Base-by-base conservation (phyloP, 2,329 filamentous ascomycete species). In the Onygenales sp. region DNA sequence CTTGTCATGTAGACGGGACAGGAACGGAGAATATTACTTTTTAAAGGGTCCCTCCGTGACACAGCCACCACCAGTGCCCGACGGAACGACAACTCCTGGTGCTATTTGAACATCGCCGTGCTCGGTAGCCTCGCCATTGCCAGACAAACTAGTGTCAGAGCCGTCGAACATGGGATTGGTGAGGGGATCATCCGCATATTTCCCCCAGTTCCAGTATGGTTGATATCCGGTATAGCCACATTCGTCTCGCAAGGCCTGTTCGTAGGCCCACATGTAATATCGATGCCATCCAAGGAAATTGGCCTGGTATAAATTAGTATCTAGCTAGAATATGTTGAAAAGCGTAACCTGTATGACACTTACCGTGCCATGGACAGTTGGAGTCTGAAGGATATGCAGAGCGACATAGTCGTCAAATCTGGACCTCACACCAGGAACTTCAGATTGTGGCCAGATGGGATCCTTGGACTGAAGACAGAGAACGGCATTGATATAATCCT, bases 221-320 rank as follows among this genome's bases (percentile, higher is more conserved):
- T 70, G 67, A 2, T 61, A 62, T 3, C 69, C 70, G 4, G 56
- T 60, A 56, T 72, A 73, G 10, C 65, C 64, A 43, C 71, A 73
- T 55, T 72, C 65, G 3, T 70, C 58, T 42, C 63, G 61, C 4
- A 73, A 61, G 11, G 65, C 65, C 51, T 63, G 59, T 54, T 73
- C 71, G 53, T 68, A 71, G 6, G 63, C 58, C 37, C 56, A 62
- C 43, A 66, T 56, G 53, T 66, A 68, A 48, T 67, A 67, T 33
- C 70, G 64, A 53, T 72, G 70, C 67, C 69, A 70, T 36, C 63
- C 58, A 36, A 71, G 61, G 46, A 59, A 56, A n/a, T n/a, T 39
- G 9, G 31, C 40, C 53, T 51, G n/a, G 40, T 8, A 17, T 42
- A 42, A 42, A 42, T 42, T 14, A 42, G 14, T 14, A n/a, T n/a